phyloP scores from a whole-genome alignment of 345 rosid genomes.

The Psidium friedrichsthalianum region DNA sequence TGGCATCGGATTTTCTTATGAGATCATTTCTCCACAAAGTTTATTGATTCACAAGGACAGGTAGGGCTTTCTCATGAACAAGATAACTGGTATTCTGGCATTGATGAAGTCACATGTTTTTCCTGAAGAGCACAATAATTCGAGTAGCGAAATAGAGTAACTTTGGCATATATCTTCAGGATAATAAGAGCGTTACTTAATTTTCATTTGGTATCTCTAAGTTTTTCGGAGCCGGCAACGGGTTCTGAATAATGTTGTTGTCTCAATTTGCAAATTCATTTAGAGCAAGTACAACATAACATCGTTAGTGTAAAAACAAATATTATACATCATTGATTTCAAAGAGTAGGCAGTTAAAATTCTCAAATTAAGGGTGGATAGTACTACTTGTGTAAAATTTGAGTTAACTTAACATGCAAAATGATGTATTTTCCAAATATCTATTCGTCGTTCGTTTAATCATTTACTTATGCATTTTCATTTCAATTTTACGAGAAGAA shows the following conservation, averaged over 20 bases:
- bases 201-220: neutral
- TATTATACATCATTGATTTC: neutral
- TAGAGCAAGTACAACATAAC: neutral
- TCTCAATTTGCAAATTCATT: neutral
- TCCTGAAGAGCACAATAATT: neutral
- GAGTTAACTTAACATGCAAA: rapidly evolving
- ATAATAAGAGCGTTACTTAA: neutral
- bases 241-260: neutral
- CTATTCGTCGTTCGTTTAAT: neutral
- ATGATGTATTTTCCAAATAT: neutral
- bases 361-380: neutral
- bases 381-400: neutral
- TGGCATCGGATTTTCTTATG: neutral
- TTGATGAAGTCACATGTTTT: neutral
- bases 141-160: neutral
- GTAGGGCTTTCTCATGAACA: neutral
- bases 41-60: neutral
- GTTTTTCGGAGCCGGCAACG: neutral
- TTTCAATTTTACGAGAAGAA: neutral
- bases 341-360: neutral
- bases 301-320: neutral
- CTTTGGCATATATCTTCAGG: neutral
- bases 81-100: neutral
- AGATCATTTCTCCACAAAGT: neutral
- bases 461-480: neutral